Conservation (phyloP, 805 yeast genomes). For the Candida broadrunensis region DNA sequence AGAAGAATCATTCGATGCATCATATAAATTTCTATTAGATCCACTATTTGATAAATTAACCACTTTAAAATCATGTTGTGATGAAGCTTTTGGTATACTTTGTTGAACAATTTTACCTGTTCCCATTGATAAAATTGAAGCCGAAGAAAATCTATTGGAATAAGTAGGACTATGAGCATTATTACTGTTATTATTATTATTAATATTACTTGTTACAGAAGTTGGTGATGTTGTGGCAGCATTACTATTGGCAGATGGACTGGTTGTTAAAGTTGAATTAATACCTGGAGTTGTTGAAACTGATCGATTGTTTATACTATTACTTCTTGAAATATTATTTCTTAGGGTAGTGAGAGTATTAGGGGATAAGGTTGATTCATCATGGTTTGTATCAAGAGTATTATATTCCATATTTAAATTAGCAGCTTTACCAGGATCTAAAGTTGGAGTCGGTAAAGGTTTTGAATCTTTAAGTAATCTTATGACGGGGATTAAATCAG, state of each 20-base stretch:
- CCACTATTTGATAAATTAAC: conserved; percentile 2
- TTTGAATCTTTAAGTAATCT: conserved; percentile 60
- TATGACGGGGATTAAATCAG: conserved; percentile 63
- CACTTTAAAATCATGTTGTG: conserved; percentile 5
- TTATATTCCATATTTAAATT: background rate
- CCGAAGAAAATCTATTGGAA: conserved; percentile 35
- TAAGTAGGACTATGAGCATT: conserved; percentile 21
- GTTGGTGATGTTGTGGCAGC: background rate
- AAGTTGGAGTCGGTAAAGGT: conserved; percentile 66
- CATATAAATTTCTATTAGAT: background rate
- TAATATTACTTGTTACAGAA: background rate
- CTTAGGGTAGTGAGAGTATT: background rate
- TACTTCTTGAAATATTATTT: background rate
- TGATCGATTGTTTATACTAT: conserved; percentile 1
- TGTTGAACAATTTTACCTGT: conserved; percentile 39
- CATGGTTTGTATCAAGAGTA: background rate
- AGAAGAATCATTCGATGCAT: background rate
- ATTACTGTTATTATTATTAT: background rate
- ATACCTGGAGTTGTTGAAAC: background rate
- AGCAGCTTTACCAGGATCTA: conserved; percentile 35
- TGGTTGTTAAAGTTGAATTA: conserved; percentile 1
- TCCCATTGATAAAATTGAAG: conserved; percentile 37
- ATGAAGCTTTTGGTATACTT: conserved; percentile 14
- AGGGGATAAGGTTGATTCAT: background rate
- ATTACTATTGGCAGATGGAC: background rate